Percentiles rank a stretch among this genome's conserved stretches.
Conservation (phyloP, 225 moss, liverwort and hornwort species). For the Lunularia cruciata region DNA sequence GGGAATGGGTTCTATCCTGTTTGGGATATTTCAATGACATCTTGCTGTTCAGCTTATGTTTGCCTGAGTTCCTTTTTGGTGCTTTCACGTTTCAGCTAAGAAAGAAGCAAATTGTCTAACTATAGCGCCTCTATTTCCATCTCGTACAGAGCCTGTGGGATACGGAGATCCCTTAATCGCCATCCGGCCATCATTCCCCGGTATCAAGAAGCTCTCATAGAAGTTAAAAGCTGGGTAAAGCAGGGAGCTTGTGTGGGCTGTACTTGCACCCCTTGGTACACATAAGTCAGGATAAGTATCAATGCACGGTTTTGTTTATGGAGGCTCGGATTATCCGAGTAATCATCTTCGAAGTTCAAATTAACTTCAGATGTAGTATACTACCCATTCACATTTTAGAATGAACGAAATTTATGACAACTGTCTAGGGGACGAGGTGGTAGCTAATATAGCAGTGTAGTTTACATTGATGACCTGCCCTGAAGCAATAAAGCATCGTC, state of each 20-base stretch:
- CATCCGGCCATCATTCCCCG: slow-evolving; percentile 71
- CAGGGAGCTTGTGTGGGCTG: slow-evolving; percentile 4
- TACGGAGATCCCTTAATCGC: slow-evolving; percentile 87
- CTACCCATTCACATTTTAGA: neutral
- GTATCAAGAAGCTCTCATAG: slow-evolving; percentile 62
- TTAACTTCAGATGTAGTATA: slow-evolving; percentile 9
- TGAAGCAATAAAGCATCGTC: slow-evolving; percentile 22
- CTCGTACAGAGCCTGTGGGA: slow-evolving; percentile 71
- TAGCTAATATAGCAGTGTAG: slow-evolving; percentile 12
- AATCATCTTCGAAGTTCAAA: slow-evolving; percentile 4
- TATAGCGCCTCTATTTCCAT: neutral
- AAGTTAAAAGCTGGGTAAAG: neutral
- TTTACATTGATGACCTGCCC: slow-evolving; percentile 18
- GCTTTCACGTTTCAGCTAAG: too few species aligned
- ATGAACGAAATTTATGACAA: neutral
- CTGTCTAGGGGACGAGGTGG: slow-evolving; percentile 15
- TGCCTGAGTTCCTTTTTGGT: too few species aligned
- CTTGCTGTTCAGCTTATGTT: too few species aligned
- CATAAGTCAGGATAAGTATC: neutral
- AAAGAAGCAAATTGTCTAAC: too few species aligned
- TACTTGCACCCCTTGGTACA: slow-evolving; percentile 12
- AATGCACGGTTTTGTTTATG: neutral
- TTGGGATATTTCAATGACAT: neutral
- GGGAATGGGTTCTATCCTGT: neutral
- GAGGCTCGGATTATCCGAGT: slow-evolving; percentile 4